Evolutionary conservation across 768 basidiomycete species (phyloP).

Genomic region (Pholiota conissans): DNA sequence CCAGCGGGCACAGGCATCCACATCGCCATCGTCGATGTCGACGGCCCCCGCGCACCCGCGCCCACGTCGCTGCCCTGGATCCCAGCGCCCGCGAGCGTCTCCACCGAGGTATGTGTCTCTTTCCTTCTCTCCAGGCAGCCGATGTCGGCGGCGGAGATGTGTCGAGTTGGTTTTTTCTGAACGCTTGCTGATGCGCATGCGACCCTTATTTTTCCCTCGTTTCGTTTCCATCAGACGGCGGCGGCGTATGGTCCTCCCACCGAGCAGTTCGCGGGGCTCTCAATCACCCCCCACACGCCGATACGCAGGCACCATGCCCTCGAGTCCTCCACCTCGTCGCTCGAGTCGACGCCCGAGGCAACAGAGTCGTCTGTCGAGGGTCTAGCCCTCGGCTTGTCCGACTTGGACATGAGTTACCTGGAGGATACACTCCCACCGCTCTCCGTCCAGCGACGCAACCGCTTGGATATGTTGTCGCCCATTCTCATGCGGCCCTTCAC

Average conservation of each 20-base stretch:
- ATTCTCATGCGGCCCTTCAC: slow-evolving; percentile 44
- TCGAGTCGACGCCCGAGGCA: slow-evolving; percentile 59
- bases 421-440: slow-evolving; percentile 30
- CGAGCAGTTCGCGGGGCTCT: slow-evolving; percentile 52
- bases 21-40: slow-evolving; percentile 35
- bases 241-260: slow-evolving; percentile 33
- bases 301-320: slow-evolving; percentile 38
- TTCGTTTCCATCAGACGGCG: slow-evolving; percentile 23
- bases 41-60: slow-evolving; percentile 40
- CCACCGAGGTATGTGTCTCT: slow-evolving; percentile 36
- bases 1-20: slow-evolving; percentile 25
- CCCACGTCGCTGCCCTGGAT: slow-evolving; percentile 34
- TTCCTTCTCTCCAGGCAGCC: background rate
- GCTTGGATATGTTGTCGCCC: slow-evolving; percentile 30
- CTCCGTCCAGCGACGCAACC: slow-evolving; percentile 26
- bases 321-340: slow-evolving; percentile 51
- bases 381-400: slow-evolving; percentile 35
- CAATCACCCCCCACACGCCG: slow-evolving; percentile 56
- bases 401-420: slow-evolving; percentile 36
- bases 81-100: slow-evolving; percentile 22
- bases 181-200: slow-evolving; percentile 4
- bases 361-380: slow-evolving; percentile 37
- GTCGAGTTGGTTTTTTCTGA: background rate
- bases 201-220: slow-evolving; percentile 1
- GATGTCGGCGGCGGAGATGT: background rate